Conservation (phyloP, 495 filamentous ascomycete species). For the Darksidea phi region DNA sequence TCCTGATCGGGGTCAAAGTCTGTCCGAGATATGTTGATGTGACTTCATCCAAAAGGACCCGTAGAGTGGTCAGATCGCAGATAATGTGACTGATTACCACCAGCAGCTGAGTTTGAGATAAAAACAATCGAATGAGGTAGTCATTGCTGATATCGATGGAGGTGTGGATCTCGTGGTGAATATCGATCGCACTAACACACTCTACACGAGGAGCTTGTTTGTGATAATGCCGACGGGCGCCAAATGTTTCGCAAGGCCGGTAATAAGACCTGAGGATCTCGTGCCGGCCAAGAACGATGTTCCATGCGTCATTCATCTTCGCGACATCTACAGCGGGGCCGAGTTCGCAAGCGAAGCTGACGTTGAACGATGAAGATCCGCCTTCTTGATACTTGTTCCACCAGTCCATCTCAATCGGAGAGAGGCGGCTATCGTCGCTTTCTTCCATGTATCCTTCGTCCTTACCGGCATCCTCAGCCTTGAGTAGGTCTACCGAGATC, state of each 20-base stretch:
- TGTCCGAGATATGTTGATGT: constrained; percentile 12
- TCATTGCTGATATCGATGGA: constrained; percentile 2
- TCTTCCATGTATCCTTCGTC: neutral
- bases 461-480: neutral
- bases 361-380: constrained; percentile 36
- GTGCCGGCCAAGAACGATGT: constrained; percentile 11
- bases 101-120: constrained; percentile 21
- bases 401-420: constrained; percentile 40
- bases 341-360: constrained; percentile 25
- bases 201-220: neutral
- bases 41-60: constrained; percentile 37
- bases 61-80: constrained; percentile 37
- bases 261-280: constrained; percentile 5
- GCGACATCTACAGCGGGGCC: constrained; percentile 5
- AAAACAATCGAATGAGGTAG: constrained; percentile 29
- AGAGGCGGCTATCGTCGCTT: neutral
- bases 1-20: neutral
- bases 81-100: constrained; percentile 41
- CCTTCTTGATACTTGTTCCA: constrained; percentile 32
- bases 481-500: neutral
- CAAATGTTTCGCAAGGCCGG: neutral
- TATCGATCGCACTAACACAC: neutral
- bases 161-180: neutral
- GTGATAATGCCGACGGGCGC: neutral
- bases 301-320: neutral